phyloP scores from a whole-genome alignment of 108 stramenopile species.

The Ochromonas danica region DNA sequence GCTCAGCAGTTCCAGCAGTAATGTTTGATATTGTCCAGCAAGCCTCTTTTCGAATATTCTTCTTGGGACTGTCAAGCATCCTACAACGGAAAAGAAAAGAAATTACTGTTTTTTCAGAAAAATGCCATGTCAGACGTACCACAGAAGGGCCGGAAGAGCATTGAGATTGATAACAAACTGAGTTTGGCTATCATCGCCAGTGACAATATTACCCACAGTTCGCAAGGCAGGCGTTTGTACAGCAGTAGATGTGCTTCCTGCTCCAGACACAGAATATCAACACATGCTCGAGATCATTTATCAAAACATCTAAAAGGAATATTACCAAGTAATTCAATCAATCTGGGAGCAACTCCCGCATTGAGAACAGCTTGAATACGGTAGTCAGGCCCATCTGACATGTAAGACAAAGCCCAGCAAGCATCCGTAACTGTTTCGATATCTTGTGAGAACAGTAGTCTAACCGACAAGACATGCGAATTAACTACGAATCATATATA shows the following conservation, averaged over 20 bases:
- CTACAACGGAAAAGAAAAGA: too few species aligned
- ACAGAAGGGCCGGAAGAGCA: slow-evolving; percentile 82
- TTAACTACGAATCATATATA: too few species aligned
- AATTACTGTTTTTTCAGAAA: background rate
- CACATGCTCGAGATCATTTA: too few species aligned
- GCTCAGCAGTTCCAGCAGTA: slow-evolving; percentile 83
- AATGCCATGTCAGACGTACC: too few species aligned
- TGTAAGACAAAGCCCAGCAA: slow-evolving; percentile 95
- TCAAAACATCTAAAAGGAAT: too few species aligned
- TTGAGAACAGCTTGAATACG: slow-evolving; percentile 98
- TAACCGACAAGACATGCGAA: too few species aligned
- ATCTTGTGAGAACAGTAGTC: slow-evolving; percentile 87
- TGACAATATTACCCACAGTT: slow-evolving; percentile 97
- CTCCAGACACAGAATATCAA: too few species aligned
- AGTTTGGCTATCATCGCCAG: slow-evolving; percentile 89
- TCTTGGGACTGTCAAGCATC: slow-evolving; percentile 84
- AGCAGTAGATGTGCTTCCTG: slow-evolving; percentile 78
- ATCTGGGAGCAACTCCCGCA: slow-evolving; percentile 85
- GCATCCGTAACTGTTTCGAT: slow-evolving; percentile 98
- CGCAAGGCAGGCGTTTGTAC: slow-evolving; percentile 96
- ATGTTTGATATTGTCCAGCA: slow-evolving; percentile 99
- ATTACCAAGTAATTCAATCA: slow-evolving; percentile 89
- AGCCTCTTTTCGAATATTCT: slow-evolving; percentile 96
- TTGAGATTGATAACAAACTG: slow-evolving; percentile 93
- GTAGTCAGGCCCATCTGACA: slow-evolving; percentile 93